Percentiles rank a stretch among this genome's conserved stretches.
Evolutionary conservation across 352 stramenopile genomes (phyloP).

Genomic region (Pythium biforme): DNA sequence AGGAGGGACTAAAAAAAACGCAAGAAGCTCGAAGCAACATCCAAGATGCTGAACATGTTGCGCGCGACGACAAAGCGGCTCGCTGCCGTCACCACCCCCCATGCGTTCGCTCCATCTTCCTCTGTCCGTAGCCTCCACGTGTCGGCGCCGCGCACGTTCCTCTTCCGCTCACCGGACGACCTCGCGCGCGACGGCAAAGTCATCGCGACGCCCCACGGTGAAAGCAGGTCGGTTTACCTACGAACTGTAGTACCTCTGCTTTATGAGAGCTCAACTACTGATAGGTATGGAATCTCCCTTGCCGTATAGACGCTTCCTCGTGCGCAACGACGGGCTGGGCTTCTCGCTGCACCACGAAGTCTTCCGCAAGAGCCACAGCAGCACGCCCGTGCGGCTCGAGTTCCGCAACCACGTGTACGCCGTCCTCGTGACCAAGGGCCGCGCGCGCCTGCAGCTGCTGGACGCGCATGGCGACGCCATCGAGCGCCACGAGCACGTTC

Average conservation of each 20-base stretch:
- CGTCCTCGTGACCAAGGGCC: constrained; percentile 62
- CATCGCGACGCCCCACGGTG: constrained; percentile 41
- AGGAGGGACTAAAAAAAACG: no score
- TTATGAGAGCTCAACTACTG: neutral
- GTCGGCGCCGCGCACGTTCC: constrained; percentile 36
- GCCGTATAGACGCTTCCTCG: constrained; percentile 66
- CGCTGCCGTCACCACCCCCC: no score
- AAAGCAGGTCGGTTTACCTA: constrained; percentile 45
- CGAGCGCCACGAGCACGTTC: constrained; percentile 34
- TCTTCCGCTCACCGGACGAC: constrained; percentile 56
- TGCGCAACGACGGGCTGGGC: constrained; percentile 66
- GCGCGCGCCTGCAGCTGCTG: constrained; percentile 48
- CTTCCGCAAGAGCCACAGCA: constrained; percentile 44
- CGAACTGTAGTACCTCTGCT: neutral
- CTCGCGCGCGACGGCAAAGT: constrained; percentile 41
- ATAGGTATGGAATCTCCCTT: no score
- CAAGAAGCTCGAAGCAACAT: neutral
- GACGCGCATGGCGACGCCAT: constrained; percentile 40
- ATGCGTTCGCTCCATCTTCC: no score
- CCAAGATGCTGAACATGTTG: neutral
- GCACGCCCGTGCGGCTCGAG: constrained; percentile 42
- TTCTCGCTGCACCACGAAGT: constrained; percentile 82
- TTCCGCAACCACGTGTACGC: constrained; percentile 82
- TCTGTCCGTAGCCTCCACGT: constrained; percentile 47
- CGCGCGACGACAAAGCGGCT: neutral